Percentiles rank a stretch among this genome's conserved stretches.
phyloP scores from a whole-genome alignment of 2,329 filamentous ascomycete genomes.

The Phialophora chinensis region DNA sequence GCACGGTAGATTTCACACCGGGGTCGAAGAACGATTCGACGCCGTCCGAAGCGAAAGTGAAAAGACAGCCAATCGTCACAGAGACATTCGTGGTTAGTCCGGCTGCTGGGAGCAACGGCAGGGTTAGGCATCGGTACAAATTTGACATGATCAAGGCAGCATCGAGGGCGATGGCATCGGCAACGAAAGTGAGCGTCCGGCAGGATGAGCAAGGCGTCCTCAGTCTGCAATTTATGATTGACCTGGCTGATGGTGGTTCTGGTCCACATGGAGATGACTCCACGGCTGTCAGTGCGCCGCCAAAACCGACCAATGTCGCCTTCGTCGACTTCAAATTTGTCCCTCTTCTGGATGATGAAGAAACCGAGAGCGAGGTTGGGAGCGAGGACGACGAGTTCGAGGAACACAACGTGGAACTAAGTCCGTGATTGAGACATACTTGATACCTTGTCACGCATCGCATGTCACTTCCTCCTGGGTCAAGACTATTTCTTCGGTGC shows the following conservation, averaged over 20 bases:
- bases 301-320: slow-evolving; percentile 33
- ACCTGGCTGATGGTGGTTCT: slow-evolving; percentile 66
- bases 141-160: slow-evolving; percentile 87
- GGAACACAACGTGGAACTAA: slow-evolving; percentile 9
- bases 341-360: slow-evolving; percentile 52
- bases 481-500: neutral
- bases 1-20: slow-evolving; percentile 65
- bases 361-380: slow-evolving; percentile 44
- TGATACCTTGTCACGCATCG: neutral
- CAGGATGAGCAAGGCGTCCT: slow-evolving; percentile 88
- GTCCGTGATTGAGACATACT: neutral
- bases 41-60: slow-evolving; percentile 43
- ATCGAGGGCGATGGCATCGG: slow-evolving; percentile 87
- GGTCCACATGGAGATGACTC: slow-evolving; percentile 27
- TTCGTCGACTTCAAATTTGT: slow-evolving; percentile 58
- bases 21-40: slow-evolving; percentile 51
- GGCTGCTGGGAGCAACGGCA: slow-evolving; percentile 62
- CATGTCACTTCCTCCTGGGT: neutral
- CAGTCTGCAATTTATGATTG: slow-evolving; percentile 95
- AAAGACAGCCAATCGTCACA: slow-evolving; percentile 49
- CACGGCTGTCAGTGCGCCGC: slow-evolving; percentile 21
- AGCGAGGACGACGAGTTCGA: slow-evolving; percentile 22
- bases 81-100: slow-evolving; percentile 62
- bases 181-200: slow-evolving; percentile 88
- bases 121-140: slow-evolving; percentile 79